These are phyloP conservation scores for Corrigiola litoralis DNA, from an alignment of 179 eudicot genomes.

Conservation along the genomic window DNA sequence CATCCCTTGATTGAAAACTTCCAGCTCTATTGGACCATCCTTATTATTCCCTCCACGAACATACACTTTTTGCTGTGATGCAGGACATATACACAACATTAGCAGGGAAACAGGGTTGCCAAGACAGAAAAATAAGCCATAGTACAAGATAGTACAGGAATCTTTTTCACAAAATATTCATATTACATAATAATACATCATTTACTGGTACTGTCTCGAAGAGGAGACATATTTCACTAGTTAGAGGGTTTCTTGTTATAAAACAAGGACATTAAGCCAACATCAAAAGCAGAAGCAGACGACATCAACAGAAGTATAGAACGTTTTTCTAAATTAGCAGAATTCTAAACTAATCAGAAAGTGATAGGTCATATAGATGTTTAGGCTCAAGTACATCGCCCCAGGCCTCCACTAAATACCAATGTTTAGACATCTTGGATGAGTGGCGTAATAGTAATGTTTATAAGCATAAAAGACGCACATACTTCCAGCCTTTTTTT, in stretches of 20 bases:
- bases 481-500: too few relatives aligned
- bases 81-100: background rate
- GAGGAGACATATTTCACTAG: too few relatives aligned
- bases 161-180: background rate
- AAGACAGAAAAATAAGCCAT: background rate
- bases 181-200: background rate
- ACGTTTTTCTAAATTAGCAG: too few relatives aligned
- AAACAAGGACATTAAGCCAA: background rate
- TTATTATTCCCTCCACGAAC: slow-evolving; percentile 46
- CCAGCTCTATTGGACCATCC: slow-evolving; percentile 53
- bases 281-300: background rate
- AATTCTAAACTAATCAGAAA: too few relatives aligned
- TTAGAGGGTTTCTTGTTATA: too few relatives aligned
- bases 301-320: background rate
- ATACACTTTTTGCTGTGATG: slow-evolving; percentile 33
- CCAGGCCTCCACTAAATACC: too few relatives aligned
- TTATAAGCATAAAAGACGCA: too few relatives aligned
- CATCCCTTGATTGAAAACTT: slow-evolving; percentile 74
- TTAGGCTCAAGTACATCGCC: too few relatives aligned
- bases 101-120: background rate
- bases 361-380: too few relatives aligned
- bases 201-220: too few relatives aligned
- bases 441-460: too few relatives aligned
- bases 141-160: background rate
- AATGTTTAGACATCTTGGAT: too few relatives aligned